Percentiles rank a stretch among this genome's conserved stretches.
Evolutionary conservation across 1,139 yeast genomes (phyloP).

Genomic region (Kurtzmaniella quercitrusa): DNA sequence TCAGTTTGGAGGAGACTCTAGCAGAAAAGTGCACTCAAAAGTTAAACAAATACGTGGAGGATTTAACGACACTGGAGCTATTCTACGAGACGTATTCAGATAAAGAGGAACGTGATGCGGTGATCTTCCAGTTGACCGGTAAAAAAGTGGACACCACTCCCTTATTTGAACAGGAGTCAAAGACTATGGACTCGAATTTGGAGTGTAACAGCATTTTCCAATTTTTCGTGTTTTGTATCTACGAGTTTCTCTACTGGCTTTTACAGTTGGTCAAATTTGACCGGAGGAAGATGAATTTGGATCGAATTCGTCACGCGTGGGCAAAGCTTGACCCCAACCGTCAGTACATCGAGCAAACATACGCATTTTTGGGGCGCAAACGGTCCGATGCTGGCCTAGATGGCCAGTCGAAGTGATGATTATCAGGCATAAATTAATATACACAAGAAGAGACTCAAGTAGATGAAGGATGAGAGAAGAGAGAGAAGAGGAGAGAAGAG

Average conservation of each 20-base stretch:
- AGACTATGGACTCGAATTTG: conserved; percentile 7
- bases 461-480: too few species aligned
- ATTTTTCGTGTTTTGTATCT: conserved; percentile 23
- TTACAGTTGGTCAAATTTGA: conserved; percentile 33
- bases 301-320: conserved; percentile 42
- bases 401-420: background rate
- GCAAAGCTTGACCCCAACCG: conserved; percentile 43
- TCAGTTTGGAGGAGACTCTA: conserved; percentile 40
- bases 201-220: conserved; percentile 13
- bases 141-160: conserved; percentile 13
- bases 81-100: conserved; percentile 30
- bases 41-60: conserved; percentile 29
- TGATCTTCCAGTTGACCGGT: conserved; percentile 26
- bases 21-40: conserved; percentile 26
- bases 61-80: conserved; percentile 30
- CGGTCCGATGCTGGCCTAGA: conserved; percentile 12
- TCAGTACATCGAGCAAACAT: conserved; percentile 33
- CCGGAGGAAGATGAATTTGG: conserved; percentile 40
- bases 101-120: conserved; percentile 23
- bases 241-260: conserved; percentile 27
- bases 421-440: background rate
- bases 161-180: conserved; percentile 1
- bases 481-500: too few species aligned
- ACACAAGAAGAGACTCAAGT: background rate
- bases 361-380: conserved; percentile 32